Base-by-base conservation (phyloP, 2,329 filamentous ascomycete genomes). In the Metarhizium anisopliae region DNA sequence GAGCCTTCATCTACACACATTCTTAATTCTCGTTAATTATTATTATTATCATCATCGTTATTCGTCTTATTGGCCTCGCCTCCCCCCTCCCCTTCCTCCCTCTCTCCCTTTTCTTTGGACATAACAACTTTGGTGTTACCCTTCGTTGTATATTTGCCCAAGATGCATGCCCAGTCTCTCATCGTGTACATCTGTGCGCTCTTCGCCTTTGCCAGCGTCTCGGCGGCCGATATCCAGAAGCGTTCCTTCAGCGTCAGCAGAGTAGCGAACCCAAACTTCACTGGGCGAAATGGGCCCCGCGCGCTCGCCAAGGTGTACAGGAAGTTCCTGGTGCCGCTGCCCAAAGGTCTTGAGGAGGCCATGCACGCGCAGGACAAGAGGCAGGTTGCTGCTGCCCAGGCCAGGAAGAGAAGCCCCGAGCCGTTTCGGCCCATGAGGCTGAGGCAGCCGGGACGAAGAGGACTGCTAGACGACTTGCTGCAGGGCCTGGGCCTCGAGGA, bases 281-380 rank as follows among this genome's bases (percentile, higher is more conserved):
- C 75, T 25, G 70, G 77, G 20, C 69, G 67, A 59, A 77, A 86
- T 72, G 84, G 85, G n/a, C 74, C 78, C 0, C 69, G 64, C 55
- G 84, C 85, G 52, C 75, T 92, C 61, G 70, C 79, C 52, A 87
- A 82, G 70, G 82, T 86, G 16, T 85, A 87, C 67, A 72, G 76
- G 62, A 92, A 92, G 68, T 90, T 80, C 68, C 78, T 80, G 59
- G 78, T 85, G 70, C 70, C 72, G 42, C 70, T 80, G 50, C 71
- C 76, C 2, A 62, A 72, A 2, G 71, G 70, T 7, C 66, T 79
- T 53, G 64, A 75, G 52, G 73, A 71, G 36, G 68, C 69, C 35
- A 58, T 72, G 42, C 66, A 63, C 47, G 63, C 60, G 8, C 65
- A 67, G 50, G 43, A 52, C 5, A 49, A 54, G 45, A 50, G 51